Percentiles rank a stretch among this genome's conserved stretches.
Evolutionary conservation across 2,329 filamentous ascomycete species (phyloP).

Genomic region (Arthroderma uncinatum): DNA sequence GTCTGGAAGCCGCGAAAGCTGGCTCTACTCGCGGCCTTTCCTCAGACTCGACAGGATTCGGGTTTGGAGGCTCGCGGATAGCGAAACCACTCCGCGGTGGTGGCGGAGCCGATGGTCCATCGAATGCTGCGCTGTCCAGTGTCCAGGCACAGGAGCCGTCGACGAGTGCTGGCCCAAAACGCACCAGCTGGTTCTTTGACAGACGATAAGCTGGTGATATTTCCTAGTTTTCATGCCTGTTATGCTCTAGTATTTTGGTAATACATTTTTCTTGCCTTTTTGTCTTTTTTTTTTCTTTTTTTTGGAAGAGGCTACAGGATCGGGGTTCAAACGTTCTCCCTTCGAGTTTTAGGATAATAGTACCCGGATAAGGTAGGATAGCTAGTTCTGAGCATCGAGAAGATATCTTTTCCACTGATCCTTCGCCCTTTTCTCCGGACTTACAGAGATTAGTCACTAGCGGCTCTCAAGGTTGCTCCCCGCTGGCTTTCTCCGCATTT

Average conservation of each 20-base stretch:
- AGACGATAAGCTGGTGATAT: slow-evolving; percentile 24
- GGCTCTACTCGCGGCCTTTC: slow-evolving; percentile 78
- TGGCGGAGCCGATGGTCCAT: slow-evolving; percentile 25
- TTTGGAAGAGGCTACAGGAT: neutral
- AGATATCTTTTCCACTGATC: neutral
- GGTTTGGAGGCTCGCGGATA: slow-evolving; percentile 52
- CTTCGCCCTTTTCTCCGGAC: neutral
- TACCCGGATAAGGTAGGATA: neutral
- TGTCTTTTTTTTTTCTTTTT: neutral
- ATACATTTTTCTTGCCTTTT: too few relatives aligned
- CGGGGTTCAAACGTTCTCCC: neutral
- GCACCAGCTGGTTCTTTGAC: slow-evolving; percentile 46
- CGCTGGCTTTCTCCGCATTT: neutral
- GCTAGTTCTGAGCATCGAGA: neutral
- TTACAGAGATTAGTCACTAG: neutral
- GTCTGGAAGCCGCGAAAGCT: slow-evolving; percentile 86
- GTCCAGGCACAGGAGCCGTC: slow-evolving; percentile 59
- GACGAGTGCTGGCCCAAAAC: slow-evolving; percentile 53
- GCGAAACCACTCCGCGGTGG: slow-evolving; percentile 53
- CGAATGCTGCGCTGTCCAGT: slow-evolving; percentile 24
- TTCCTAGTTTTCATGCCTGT: neutral
- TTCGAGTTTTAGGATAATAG: neutral
- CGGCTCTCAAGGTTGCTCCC: too few relatives aligned
- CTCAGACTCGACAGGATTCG: slow-evolving; percentile 57
- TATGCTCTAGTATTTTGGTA: slow-evolving; percentile 1